Percentiles rank a stretch among this genome's conserved stretches.
phyloP scores from a whole-genome alignment of 345 rosid species.

The Camelina sativa region DNA sequence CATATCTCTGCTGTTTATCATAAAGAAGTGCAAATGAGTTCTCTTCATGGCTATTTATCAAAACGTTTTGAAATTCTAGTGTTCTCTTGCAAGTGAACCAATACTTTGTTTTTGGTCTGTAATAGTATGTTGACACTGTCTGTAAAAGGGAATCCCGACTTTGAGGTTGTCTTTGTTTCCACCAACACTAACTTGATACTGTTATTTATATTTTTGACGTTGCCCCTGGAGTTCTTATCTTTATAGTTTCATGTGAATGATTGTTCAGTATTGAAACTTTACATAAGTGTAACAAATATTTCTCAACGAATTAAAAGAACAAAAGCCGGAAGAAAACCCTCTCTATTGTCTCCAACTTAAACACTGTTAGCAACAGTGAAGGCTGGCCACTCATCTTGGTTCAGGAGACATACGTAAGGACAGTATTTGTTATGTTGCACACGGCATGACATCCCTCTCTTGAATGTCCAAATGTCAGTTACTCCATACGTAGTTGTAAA shows the following conservation, averaged over 20 bases:
- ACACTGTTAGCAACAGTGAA: no score
- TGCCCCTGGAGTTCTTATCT: neutral
- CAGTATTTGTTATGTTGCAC: no score
- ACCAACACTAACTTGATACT: conserved; percentile 27
- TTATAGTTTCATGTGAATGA: conserved; percentile 3
- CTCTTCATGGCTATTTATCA: conserved; percentile 5
- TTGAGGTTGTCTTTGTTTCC: conserved; percentile 31
- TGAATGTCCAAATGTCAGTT: no score
- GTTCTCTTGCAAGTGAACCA: conserved; percentile 29
- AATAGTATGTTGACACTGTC: conserved; percentile 16
- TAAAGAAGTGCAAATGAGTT: conserved; percentile 23
- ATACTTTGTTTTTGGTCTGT: conserved; percentile 21
- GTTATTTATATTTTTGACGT: conserved; percentile 8
- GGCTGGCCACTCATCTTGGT: no score
- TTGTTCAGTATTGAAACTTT: neutral
- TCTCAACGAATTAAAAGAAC: no score
- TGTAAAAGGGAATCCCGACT: conserved; percentile 24
- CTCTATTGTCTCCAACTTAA: no score
- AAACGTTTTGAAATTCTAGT: conserved; percentile 25
- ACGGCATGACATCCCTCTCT: no score
- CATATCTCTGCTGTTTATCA: conserved; percentile 10
- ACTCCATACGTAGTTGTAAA: no score
- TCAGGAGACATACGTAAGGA: no score
- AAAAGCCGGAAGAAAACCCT: no score
- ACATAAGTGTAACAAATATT: neutral